Percentiles rank a stretch among this genome's conserved stretches.
phyloP scores from a whole-genome alignment of 2,329 filamentous ascomycete genomes.

The Blumeriella jaapii region DNA sequence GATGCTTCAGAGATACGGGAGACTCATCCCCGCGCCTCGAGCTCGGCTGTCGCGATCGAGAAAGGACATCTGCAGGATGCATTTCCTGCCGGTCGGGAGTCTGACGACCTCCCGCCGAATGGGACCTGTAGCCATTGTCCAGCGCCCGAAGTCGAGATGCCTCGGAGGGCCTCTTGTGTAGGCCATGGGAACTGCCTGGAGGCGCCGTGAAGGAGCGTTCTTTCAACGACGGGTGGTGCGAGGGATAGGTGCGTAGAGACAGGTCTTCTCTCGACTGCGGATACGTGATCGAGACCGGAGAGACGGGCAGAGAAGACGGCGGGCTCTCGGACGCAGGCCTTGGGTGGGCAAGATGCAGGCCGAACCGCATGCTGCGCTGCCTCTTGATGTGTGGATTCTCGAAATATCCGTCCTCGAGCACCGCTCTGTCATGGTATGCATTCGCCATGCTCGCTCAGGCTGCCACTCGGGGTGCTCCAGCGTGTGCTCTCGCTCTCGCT shows the following conservation, averaged over 20 bases:
- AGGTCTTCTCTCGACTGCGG: constrained; percentile 13
- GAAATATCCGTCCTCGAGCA: constrained; percentile 6
- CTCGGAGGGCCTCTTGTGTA: constrained; percentile 24
- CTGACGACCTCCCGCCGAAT: constrained; percentile 17
- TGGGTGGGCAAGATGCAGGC: constrained; percentile 20
- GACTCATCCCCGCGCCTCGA: constrained; percentile 21
- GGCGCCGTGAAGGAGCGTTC: constrained; percentile 19
- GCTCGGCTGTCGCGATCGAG: constrained; percentile 22
- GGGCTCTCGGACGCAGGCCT: constrained; percentile 16
- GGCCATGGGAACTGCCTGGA: constrained; percentile 12
- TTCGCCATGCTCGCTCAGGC: constrained; percentile 20
- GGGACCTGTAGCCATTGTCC: constrained; percentile 24
- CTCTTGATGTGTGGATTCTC: constrained; percentile 12
- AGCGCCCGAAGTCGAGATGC: constrained; percentile 25
- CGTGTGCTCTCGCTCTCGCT: no score
- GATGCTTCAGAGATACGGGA: constrained; percentile 17
- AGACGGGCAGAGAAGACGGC: constrained; percentile 11
- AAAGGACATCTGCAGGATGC: constrained; percentile 21
- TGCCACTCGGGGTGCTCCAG: no score
- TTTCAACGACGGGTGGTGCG: constrained; percentile 15
- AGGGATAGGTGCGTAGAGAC: constrained; percentile 18
- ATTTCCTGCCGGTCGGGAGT: constrained; percentile 15
- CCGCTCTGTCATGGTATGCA: constrained; percentile 16
- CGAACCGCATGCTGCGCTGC: constrained; percentile 24
- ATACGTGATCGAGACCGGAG: constrained; percentile 11